A percentile compares a stretch with the other conserved stretches of the same genome.
Conservation (phyloP, 345 rosid species). For the Syzygium jambos region DNA sequence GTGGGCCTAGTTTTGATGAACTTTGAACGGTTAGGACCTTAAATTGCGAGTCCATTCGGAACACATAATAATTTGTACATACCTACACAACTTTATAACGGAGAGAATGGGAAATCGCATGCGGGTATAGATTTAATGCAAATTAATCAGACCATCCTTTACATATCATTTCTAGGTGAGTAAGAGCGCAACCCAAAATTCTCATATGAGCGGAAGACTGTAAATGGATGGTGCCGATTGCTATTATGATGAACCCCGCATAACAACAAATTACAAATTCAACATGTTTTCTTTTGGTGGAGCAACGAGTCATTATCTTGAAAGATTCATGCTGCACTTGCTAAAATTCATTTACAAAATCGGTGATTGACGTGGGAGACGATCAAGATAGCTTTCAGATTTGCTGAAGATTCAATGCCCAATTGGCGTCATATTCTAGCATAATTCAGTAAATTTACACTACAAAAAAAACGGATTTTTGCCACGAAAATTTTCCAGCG, state of each 20-base stretch:
- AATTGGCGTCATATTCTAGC: not conserved
- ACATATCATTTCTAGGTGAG: not conserved
- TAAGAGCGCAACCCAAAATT: not conserved
- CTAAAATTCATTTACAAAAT: not conserved
- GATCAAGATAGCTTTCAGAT: not conserved
- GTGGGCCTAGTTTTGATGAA: too few relatives aligned
- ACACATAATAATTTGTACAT: too few relatives aligned
- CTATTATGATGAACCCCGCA: not conserved
- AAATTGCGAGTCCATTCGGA: too few relatives aligned
- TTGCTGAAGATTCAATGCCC: not conserved
- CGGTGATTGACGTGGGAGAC: not conserved
- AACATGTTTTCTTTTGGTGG: not conserved
- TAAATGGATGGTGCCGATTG: not conserved
- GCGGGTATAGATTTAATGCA: not conserved
- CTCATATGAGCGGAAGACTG: not conserved
- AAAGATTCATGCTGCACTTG: not conserved
- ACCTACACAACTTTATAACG: too few relatives aligned
- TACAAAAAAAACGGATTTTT: too few relatives aligned
- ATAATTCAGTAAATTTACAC: not conserved
- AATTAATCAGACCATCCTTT: not conserved
- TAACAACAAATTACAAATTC: not conserved
- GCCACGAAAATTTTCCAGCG: too few relatives aligned
- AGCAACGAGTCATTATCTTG: not conserved
- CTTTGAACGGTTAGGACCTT: too few relatives aligned
- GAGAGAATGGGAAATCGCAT: not conserved